Conservation (phyloP, 2,329 filamentous ascomycete genomes). For the Arthrobotrys entomopaga region DNA sequence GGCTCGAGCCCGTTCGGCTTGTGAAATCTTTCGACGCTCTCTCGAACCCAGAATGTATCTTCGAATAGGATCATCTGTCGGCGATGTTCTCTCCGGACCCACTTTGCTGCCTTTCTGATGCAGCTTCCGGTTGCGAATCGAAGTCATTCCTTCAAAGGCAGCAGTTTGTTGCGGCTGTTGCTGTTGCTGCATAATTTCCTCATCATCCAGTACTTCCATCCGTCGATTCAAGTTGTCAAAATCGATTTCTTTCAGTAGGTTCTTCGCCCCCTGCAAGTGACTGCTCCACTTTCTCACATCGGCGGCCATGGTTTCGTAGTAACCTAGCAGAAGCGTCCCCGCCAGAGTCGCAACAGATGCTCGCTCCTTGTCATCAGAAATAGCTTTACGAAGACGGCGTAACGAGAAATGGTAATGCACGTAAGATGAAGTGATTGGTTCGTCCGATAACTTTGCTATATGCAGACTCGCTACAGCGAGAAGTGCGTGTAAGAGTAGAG, state of each 20-base stretch:
- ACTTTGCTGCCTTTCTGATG: slow-evolving; percentile 30
- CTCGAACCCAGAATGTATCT: slow-evolving; percentile 49
- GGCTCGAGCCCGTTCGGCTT: slow-evolving; percentile 31
- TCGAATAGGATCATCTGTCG: slow-evolving; percentile 42
- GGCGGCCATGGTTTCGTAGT: slow-evolving; percentile 93
- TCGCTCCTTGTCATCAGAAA: slow-evolving; percentile 75
- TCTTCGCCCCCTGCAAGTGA: slow-evolving; percentile 84
- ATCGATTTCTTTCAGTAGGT: slow-evolving; percentile 84
- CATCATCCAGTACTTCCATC: slow-evolving; percentile 71
- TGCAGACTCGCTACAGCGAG: slow-evolving; percentile 87
- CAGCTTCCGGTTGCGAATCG: slow-evolving; percentile 40
- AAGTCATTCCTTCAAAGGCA: slow-evolving; percentile 40
- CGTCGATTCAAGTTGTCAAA: slow-evolving; percentile 77
- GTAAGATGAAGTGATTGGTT: slow-evolving; percentile 80
- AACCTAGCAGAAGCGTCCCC: slow-evolving; percentile 84
- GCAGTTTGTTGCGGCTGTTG: slow-evolving; percentile 27
- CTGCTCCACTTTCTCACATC: slow-evolving; percentile 97
- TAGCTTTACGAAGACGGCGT: slow-evolving; percentile 78
- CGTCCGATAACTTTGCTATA: slow-evolving; percentile 81
- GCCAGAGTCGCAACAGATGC: slow-evolving; percentile 84
- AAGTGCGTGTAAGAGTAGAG: slow-evolving; percentile 89
- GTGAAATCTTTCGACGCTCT: slow-evolving; percentile 46
- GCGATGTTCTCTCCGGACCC: slow-evolving; percentile 23
- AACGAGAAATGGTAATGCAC: slow-evolving; percentile 92
- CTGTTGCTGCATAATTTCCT: slow-evolving; percentile 58